Evolutionary conservation across 305 asterid species (phyloP).

Genomic region (Solanum hybrid): DNA sequence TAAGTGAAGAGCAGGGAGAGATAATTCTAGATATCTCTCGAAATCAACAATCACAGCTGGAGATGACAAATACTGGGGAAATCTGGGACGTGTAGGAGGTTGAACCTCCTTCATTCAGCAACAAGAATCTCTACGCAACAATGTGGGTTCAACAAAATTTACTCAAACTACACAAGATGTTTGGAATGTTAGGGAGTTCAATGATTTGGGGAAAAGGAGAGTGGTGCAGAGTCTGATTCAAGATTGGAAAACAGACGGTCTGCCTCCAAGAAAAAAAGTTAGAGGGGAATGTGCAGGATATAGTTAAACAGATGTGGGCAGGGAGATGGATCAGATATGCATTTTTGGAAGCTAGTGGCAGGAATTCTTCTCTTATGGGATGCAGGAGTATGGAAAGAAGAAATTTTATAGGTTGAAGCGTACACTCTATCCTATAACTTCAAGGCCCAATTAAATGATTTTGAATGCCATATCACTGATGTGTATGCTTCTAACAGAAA

Average conservation of each 20-base stretch:
- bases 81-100: neutral
- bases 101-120: neutral
- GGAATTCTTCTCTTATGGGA: neutral
- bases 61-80: neutral
- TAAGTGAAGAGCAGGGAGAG: neutral
- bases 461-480: neutral
- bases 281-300: neutral
- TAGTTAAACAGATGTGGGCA: neutral
- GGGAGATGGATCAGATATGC: neutral
- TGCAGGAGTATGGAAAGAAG: neutral
- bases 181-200: neutral
- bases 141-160: neutral
- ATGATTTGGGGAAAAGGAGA: neutral
- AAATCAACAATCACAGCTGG: neutral
- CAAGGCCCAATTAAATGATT: neutral
- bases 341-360: neutral
- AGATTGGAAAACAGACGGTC: neutral
- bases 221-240: neutral
- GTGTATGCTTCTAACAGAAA: neutral
- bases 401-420: neutral
- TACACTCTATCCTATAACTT: neutral
- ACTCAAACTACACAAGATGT: neutral
- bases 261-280: neutral
- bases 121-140: neutral
- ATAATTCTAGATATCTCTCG: neutral